A percentile compares a stretch with the other conserved stretches of the same genome.
phyloP scores from a whole-genome alignment of 139 green algal genomes.

The Auxenochlorella protothecoides region DNA sequence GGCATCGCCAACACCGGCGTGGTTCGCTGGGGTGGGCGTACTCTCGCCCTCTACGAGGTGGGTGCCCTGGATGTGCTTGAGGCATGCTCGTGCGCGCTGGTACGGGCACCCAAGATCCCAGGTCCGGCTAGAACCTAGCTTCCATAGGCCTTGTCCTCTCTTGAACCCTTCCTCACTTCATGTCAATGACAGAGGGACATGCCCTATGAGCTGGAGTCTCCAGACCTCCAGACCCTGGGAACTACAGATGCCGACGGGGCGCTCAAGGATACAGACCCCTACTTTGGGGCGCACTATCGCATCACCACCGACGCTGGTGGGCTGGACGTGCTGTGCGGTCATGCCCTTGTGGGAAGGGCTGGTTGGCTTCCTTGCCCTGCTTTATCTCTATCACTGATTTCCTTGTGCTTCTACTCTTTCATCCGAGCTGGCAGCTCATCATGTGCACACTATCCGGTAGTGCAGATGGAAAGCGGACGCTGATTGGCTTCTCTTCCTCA shows the following conservation, averaged over 20 bases:
- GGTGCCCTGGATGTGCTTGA: background rate
- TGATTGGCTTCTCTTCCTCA: conserved; percentile 26
- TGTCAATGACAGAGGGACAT: conserved; percentile 19
- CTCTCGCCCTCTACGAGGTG: conserved; percentile 38
- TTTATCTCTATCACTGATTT: too few species aligned
- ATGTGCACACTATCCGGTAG: too few species aligned
- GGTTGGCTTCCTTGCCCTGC: too few species aligned
- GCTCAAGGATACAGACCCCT: background rate
- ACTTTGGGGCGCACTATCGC: conserved; percentile 38
- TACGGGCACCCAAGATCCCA: background rate
- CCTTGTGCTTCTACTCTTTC: too few species aligned
- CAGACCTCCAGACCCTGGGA: conserved; percentile 23
- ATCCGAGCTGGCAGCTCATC: too few species aligned
- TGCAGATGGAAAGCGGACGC: background rate
- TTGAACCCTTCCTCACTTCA: background rate
- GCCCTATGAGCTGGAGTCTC: conserved; percentile 26
- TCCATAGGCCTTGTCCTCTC: too few species aligned
- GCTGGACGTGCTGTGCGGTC: too few species aligned
- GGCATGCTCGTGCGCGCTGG: background rate
- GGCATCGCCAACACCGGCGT: conserved; percentile 29
- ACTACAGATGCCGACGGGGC: conserved; percentile 7
- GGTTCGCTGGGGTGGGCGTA: conserved; percentile 23
- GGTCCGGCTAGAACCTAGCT: too few species aligned
- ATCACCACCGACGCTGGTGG: background rate
- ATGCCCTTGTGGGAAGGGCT: too few species aligned